These are phyloP conservation scores for Silybum marianum DNA, from an alignment of 129 eudicot species.

Conservation along the genomic window DNA sequence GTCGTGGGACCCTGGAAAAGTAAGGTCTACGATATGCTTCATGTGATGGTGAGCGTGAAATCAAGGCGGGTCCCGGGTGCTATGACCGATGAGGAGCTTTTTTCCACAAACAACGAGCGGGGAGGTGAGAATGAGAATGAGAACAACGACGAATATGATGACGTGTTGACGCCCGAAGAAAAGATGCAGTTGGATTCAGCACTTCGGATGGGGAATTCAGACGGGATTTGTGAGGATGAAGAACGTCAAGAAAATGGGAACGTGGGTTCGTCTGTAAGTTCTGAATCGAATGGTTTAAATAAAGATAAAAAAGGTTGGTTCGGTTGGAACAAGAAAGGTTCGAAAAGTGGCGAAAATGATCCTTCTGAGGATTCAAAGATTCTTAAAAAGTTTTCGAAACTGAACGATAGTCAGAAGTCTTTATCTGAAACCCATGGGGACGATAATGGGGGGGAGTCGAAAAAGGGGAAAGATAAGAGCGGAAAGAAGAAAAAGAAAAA, in stretches of 20 bases:
- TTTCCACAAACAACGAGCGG: conserved; percentile 45
- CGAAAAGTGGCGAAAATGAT: conserved; percentile 48
- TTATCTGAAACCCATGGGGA: conserved; percentile 51
- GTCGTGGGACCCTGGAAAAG: conserved; percentile 75
- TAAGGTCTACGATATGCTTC: conserved; percentile 76
- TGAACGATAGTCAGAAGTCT: conserved; percentile 52
- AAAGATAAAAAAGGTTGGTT: conserved; percentile 80
- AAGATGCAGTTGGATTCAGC: conserved; percentile 73
- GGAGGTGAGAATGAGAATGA: conserved; percentile 53
- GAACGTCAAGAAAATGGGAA: conserved; percentile 46
- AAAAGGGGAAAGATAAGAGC: conserved; percentile 51
- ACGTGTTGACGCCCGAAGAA: conserved; percentile 73
- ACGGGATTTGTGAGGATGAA: conserved; percentile 52
- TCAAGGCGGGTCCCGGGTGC: conserved; percentile 90
- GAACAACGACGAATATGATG: conserved; percentile 61
- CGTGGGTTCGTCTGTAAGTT: conserved; percentile 45
- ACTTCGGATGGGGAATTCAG: conserved; percentile 60
- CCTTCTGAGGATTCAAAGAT: conserved; percentile 53
- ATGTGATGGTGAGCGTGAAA: conserved; percentile 79
- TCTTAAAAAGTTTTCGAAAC: conserved; percentile 55
- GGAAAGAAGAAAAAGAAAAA: conserved; percentile 76
- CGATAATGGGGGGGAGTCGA: conserved; percentile 50
- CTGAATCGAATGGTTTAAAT: conserved; percentile 40
- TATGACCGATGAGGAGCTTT: conserved; percentile 83
- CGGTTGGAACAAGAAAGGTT: conserved; percentile 67